Base-by-base conservation (phyloP, 2,329 filamentous ascomycete species). In the Neofusicoccum umdonicola region DNA sequence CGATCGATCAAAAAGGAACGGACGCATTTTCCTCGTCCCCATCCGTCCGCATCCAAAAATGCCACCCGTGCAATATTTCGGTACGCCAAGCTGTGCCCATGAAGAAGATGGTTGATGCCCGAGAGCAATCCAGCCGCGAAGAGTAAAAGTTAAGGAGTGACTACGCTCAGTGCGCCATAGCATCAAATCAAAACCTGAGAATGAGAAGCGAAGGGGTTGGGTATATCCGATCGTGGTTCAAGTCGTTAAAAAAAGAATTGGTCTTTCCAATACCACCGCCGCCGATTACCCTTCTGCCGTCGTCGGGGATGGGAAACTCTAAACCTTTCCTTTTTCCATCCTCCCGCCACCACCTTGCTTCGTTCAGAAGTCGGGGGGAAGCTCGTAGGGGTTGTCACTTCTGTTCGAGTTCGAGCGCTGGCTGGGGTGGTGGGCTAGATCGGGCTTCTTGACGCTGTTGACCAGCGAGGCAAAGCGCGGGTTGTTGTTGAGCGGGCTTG, bases 391-490 rank as follows among this genome's bases (percentile, higher is more conserved):
- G 54, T 65, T 65, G 42, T 61, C 48, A 11, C 15, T 22, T 31
- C 27, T 31, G 27, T 31, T 31, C 27, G 27, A 31, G 27, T 48
- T 37, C 6, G 34, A 39, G 22, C 62, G 62, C 66, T 60, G 37
- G 48, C 72, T 74, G 37, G 69, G 86, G 79, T 88, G 86, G 69
- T 87, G 80, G 3, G 85, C 83, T 62, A 84, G 75, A 69, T 87
- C 81, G 2, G 86, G 86, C 68, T 81, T 78, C 63, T 61, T 44
- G 27, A 63, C 41, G 61, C 31, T 54, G 50, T 42, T 63, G 54
- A 82, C 77, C 45, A 87, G 81, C 69, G 84, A 82, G 35, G 82
- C 77, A 71, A 82, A 83, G 70, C 83, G 80, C n/a, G 80, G 78
- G 66, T 85, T 83, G 35, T 80, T 78, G 62, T 82, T 80, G 35